These are phyloP conservation scores for Lactifluus hygrophoroides DNA, from an alignment of 768 basidiomycete species.

Conservation along the genomic window DNA sequence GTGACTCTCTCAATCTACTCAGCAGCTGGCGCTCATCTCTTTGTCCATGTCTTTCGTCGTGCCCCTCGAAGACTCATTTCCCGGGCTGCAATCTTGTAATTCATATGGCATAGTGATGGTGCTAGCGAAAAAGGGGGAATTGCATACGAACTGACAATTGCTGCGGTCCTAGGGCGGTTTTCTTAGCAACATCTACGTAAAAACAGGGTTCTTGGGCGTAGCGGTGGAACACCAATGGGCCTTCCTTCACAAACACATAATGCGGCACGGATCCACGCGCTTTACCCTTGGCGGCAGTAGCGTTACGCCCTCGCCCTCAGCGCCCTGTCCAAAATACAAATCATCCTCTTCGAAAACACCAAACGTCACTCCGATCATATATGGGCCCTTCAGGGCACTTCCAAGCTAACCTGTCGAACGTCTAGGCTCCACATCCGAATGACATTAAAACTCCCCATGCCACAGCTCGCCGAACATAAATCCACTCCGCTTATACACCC, in stretches of 20 bases:
- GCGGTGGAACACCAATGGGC: neutral
- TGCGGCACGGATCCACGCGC: neutral
- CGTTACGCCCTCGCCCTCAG: neutral
- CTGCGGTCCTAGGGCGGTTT: slow-evolving; percentile 1
- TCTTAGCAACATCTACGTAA: neutral
- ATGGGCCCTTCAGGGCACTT: neutral
- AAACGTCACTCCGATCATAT: slow-evolving; percentile 6
- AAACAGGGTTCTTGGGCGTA: neutral
- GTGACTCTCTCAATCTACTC: neutral
- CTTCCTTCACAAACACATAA: neutral
- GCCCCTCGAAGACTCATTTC: neutral
- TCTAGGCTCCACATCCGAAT: neutral
- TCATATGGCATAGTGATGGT: neutral
- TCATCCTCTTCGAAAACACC: neutral
- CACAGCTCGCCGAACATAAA: neutral
- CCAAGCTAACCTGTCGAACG: neutral
- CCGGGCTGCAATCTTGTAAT: neutral
- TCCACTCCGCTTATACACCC: neutral
- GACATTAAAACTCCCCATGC: neutral
- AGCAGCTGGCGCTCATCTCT: neutral
- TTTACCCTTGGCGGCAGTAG: neutral
- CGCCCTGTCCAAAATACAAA: neutral
- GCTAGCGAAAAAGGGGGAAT: neutral
- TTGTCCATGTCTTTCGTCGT: neutral
- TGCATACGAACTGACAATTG: neutral